Conservation (phyloP, 345 rosid genomes). For the Lepidium africanum region DNA sequence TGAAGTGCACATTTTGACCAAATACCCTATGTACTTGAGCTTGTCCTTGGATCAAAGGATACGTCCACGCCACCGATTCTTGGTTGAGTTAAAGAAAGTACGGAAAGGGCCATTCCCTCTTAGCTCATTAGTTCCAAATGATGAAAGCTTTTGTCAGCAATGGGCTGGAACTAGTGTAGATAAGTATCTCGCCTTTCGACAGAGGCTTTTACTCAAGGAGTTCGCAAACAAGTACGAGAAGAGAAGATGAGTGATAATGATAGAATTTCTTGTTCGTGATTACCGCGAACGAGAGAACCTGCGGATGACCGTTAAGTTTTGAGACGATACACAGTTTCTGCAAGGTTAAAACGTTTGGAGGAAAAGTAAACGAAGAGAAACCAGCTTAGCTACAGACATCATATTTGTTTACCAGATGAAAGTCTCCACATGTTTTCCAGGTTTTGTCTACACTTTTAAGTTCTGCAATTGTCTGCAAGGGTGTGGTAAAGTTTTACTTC, state of each 20-base stretch:
- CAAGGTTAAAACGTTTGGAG: neutral
- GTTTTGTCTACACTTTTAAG: conserved; percentile 1
- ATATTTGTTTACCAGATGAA: conserved; percentile 9
- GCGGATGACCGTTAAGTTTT: neutral
- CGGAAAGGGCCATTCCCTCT: conserved; percentile 96
- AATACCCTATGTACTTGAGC: conserved; percentile 83
- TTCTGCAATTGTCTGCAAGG: conserved; percentile 7
- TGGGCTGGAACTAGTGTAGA: conserved; percentile 90
- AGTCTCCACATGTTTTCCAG: neutral
- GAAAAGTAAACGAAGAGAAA: neutral
- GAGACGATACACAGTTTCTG: neutral
- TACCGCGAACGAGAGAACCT: conserved; percentile 1
- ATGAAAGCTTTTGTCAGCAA: conserved; percentile 76
- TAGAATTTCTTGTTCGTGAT: neutral
- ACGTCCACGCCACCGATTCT: conserved; percentile 85
- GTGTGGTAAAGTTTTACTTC: conserved; percentile 7
- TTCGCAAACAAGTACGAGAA: conserved; percentile 70
- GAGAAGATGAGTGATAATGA: conserved; percentile 19
- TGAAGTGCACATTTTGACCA: conserved; percentile 71
- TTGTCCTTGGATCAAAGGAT: conserved; percentile 90
- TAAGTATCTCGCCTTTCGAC: conserved; percentile 76
- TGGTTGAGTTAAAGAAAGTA: conserved; percentile 84
- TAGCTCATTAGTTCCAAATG: conserved; percentile 71
- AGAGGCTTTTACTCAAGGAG: conserved; percentile 55
- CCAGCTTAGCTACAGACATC: neutral